These are phyloP conservation scores for Salix dunnii DNA, from an alignment of 345 rosid species.

Conservation along the genomic window DNA sequence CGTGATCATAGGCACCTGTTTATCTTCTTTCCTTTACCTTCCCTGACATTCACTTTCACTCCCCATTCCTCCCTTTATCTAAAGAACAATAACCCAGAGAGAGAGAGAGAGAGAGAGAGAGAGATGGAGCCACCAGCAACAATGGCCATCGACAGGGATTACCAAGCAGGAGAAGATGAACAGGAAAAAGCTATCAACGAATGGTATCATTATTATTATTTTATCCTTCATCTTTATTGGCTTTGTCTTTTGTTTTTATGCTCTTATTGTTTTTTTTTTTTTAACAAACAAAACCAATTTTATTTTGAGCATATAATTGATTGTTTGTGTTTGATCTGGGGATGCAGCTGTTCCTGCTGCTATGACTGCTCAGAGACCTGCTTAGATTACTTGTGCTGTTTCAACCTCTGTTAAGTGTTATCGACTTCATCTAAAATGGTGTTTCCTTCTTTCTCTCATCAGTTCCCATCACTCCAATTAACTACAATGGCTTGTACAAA, in stretches of 20 bases:
- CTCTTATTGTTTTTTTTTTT: too few species aligned
- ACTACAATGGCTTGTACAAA: neutral
- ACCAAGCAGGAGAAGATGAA: slow-evolving; percentile 34
- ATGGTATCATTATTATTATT: slow-evolving; percentile 22
- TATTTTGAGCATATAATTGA: neutral
- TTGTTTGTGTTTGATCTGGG: neutral
- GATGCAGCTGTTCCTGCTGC: slow-evolving; percentile 52
- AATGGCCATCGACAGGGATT: slow-evolving; percentile 27
- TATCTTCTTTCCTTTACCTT: neutral
- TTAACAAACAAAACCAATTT: neutral
- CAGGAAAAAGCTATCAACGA: slow-evolving; percentile 33
- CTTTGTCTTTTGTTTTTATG: neutral
- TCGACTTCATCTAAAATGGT: neutral
- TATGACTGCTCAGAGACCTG: slow-evolving; percentile 41
- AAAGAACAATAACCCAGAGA: neutral
- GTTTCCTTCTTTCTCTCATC: neutral
- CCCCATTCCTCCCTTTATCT: neutral
- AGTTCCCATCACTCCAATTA: too few species aligned
- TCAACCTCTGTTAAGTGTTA: slow-evolving; percentile 13
- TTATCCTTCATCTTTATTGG: neutral
- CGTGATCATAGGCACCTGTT: neutral
- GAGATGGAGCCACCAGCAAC: slow-evolving; percentile 44
- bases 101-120: neutral
- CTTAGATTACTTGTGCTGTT: slow-evolving; percentile 42
- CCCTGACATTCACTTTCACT: neutral